A percentile compares a stretch with the other conserved stretches of the same genome.
These are phyloP conservation scores for Fennellomyces sp. DNA, from an alignment of 371 early-diverging fungal genomes.

Conservation along the genomic window DNA sequence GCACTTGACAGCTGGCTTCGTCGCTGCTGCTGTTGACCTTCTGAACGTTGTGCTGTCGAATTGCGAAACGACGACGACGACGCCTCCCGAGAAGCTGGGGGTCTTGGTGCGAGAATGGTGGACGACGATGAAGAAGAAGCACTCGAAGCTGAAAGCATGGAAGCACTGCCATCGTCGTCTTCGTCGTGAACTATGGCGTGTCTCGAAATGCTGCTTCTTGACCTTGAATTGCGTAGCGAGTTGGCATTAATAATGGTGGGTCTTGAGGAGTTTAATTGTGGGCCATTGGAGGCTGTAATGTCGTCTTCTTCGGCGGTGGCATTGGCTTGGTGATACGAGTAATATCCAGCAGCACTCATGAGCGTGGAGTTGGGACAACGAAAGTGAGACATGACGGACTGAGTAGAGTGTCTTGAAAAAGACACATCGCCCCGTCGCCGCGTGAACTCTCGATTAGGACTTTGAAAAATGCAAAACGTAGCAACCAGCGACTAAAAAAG, in stretches of 20 bases:
- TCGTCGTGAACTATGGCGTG: slow-evolving; percentile 5
- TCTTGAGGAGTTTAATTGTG: neutral
- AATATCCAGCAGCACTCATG: slow-evolving; percentile 28
- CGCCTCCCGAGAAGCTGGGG: neutral
- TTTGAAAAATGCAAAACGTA: no score
- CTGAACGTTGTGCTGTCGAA: neutral
- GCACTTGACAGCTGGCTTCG: neutral
- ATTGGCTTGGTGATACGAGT: slow-evolving; percentile 21
- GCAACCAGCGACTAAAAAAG: no score
- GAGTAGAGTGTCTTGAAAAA: neutral
- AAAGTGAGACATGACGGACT: slow-evolving; percentile 31
- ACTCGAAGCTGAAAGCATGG: slow-evolving; percentile 1
- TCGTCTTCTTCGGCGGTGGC: slow-evolving; percentile 12
- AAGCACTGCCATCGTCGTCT: slow-evolving; percentile 10
- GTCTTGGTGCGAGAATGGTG: slow-evolving; percentile 15
- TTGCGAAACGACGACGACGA: neutral
- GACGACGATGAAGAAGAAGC: slow-evolving; percentile 12
- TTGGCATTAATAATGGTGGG: neutral
- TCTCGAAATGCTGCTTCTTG: neutral
- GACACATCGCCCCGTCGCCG: no score
- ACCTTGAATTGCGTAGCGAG: neutral
- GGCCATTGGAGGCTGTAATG: neutral
- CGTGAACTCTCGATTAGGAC: no score
- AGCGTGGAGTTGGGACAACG: slow-evolving; percentile 29
- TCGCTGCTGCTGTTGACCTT: neutral